phyloP scores from a whole-genome alignment of 257 asterid genomes.

The Knoxia roxburghii region DNA sequence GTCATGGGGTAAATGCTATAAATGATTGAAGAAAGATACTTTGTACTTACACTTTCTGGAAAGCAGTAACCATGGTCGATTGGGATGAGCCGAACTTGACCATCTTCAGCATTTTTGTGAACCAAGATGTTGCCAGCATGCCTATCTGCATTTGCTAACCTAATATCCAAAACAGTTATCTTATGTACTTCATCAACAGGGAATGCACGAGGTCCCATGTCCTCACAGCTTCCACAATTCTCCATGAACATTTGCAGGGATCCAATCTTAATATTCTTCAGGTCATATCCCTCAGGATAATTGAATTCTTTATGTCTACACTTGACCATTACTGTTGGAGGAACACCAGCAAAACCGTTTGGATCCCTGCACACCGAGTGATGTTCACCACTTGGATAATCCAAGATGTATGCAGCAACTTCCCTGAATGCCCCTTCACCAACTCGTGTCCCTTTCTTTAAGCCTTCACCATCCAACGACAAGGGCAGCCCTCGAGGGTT shows the following conservation, averaged over 20 bases:
- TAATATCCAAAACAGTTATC: conserved; percentile 61
- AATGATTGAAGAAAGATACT: background rate
- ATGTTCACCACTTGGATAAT: conserved; percentile 48
- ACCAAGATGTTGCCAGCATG: conserved; percentile 75
- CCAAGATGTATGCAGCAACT: conserved; percentile 75
- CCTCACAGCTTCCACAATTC: conserved; percentile 80
- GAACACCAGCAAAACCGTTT: conserved; percentile 74
- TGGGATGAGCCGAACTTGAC: conserved; percentile 49
- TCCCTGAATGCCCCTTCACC: conserved; percentile 80
- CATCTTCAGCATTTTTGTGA: conserved; percentile 39
- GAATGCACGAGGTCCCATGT: conserved; percentile 60
- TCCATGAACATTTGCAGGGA: conserved; percentile 71
- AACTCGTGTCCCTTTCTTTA: conserved; percentile 73
- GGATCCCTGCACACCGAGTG: conserved; percentile 31
- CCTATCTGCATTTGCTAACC: conserved; percentile 75
- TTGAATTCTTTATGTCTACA: conserved; percentile 46
- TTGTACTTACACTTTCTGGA: conserved; percentile 65
- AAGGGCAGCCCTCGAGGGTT: conserved; percentile 64
- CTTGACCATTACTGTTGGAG: conserved; percentile 58
- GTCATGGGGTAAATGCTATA: background rate
- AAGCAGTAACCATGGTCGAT: conserved; percentile 81
- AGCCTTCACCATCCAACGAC: conserved; percentile 61
- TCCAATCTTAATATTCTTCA: conserved; percentile 40
- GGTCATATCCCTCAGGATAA: conserved; percentile 33
- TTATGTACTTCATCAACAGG: conserved; percentile 71